Evolutionary conservation across 495 filamentous ascomycete genomes (phyloP), one percentile per base, ranked within the genome.

Genomic region (Mytilinidion resinicola): DNA sequence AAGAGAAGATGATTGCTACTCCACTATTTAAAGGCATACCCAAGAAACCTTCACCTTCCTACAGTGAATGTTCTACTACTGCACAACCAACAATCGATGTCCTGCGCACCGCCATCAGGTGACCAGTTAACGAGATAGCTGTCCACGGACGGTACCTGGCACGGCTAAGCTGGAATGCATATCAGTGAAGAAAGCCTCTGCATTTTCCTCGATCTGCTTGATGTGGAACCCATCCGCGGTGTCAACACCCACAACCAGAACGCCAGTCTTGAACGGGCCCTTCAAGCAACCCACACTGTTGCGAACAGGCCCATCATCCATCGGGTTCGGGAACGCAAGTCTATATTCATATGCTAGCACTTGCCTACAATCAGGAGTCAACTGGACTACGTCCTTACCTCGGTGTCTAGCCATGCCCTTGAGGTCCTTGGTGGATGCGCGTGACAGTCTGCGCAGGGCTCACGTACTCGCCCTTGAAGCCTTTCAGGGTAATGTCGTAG

Each of bases 271-370:
- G 69, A 77, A 77, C 9, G 74, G 75, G 4, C 74, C 74, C 38
- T 49, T 64, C 12, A 72, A 21, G 60, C 75, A 76, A 9, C 74
- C 74, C n/a, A 66, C 48, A 53, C 65, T 67, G 55, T 62, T 58
- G 30, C 73, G 62, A 10, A 51, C 55, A 20, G 63, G 55, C 17
- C 56, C 66, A 33, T 67, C 56, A 8, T 60, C 70, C 43, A 63
- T 55, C 0, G 74, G 74, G 53, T 76, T 77, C 41, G 74, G 70
- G 66, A 77, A 76, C 1, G 70, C 72, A 57, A 77, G 66, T 14
- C 74, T 30, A 6, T 30, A 6, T 30, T 2, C 6, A 30, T 30
- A 6, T 30, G 6, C 6, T 6, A 30, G 25, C 25, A 30, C 6
- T 30, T 30, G 25, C 25, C 25, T 30, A 30, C 25, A 3, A 30